A percentile compares a stretch with the other conserved stretches of the same genome.
Evolutionary conservation across 2,329 filamentous ascomycete genomes (phyloP).

Genomic region (Cytospora paraplurivora): DNA sequence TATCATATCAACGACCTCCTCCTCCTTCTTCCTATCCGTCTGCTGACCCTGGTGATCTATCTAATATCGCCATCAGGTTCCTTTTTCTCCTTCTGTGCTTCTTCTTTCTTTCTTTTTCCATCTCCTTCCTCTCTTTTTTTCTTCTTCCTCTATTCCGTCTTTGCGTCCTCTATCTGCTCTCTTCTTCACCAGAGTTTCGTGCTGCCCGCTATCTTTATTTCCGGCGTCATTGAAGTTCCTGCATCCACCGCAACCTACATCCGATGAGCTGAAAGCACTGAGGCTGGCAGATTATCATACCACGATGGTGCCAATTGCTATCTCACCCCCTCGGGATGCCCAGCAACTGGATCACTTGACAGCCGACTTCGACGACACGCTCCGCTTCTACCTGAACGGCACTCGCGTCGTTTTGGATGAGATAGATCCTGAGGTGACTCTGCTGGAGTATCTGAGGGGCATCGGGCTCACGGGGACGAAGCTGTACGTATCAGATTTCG

Average conservation of each 20-base stretch:
- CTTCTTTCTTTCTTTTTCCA: not conserved
- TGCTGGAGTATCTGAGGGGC: conserved; percentile 89
- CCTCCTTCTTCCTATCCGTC: conserved; percentile 1
- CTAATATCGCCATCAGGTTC: not conserved
- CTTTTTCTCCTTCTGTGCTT: not conserved
- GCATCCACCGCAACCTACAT: conserved; percentile 9
- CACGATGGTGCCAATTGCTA: conserved; percentile 58
- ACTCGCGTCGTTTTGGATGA: conserved; percentile 84
- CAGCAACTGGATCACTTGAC: conserved; percentile 59
- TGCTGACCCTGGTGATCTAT: conserved; percentile 4
- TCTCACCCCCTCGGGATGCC: conserved; percentile 50
- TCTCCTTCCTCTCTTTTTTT: not conserved
- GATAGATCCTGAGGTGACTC: conserved; percentile 86
- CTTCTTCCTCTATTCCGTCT: too few species aligned
- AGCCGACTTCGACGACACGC: conserved; percentile 78
- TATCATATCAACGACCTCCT: conserved; percentile 25
- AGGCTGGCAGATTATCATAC: conserved; percentile 13
- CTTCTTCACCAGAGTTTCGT: not conserved
- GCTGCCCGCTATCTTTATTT: not conserved
- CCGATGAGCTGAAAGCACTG: conserved; percentile 4
- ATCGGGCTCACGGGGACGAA: conserved; percentile 96
- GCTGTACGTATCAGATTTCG: conserved; percentile 53
- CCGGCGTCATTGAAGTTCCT: not conserved
- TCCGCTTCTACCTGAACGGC: conserved; percentile 93
- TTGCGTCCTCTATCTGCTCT: not conserved